These are phyloP conservation scores for Magnusiomyces sp. DNA, from an alignment of 1,139 yeast genomes.

Conservation along the genomic window DNA sequence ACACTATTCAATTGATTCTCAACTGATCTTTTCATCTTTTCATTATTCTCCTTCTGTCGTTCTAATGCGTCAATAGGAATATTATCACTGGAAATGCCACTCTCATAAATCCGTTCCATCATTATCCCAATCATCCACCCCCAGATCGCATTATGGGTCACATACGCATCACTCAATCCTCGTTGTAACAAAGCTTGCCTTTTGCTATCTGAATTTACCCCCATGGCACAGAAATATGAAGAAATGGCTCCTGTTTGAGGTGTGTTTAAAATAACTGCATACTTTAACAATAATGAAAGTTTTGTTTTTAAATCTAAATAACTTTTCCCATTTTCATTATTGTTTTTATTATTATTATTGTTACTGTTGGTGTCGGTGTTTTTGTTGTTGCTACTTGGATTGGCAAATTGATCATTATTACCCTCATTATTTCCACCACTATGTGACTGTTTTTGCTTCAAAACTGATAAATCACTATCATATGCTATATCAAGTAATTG, in stretches of 20 bases:
- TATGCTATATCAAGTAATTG: constrained; percentile 10
- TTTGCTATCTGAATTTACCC: constrained; percentile 3
- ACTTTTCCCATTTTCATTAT: background rate
- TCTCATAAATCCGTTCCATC: constrained; percentile 9
- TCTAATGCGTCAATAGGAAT: too few relatives aligned
- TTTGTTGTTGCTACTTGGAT: background rate
- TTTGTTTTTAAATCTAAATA: constrained; percentile 10
- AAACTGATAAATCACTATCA: background rate
- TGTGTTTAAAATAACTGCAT: constrained; percentile 10
- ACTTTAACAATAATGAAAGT: constrained; percentile 8
- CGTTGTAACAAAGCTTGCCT: constrained; percentile 7
- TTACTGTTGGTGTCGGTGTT: background rate
- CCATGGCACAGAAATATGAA: constrained; percentile 8
- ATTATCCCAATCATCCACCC: constrained; percentile 14
- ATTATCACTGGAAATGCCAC: constrained; percentile 5
- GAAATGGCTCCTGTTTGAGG: constrained; percentile 13
- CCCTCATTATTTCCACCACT: background rate
- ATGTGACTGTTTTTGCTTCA: background rate
- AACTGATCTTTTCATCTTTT: constrained; percentile 2
- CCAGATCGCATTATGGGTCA: constrained; percentile 11
- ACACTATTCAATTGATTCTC: constrained; percentile 13
- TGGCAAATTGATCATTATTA: too few relatives aligned
- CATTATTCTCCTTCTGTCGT: constrained; percentile 6
- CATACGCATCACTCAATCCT: constrained; percentile 12
- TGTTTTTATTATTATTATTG: background rate